Evolutionary conservation across 192 early-diverging fungal genomes (phyloP), one percentile per base, ranked within the genome.

Genomic region (Phlyctochytrium planicorne): DNA sequence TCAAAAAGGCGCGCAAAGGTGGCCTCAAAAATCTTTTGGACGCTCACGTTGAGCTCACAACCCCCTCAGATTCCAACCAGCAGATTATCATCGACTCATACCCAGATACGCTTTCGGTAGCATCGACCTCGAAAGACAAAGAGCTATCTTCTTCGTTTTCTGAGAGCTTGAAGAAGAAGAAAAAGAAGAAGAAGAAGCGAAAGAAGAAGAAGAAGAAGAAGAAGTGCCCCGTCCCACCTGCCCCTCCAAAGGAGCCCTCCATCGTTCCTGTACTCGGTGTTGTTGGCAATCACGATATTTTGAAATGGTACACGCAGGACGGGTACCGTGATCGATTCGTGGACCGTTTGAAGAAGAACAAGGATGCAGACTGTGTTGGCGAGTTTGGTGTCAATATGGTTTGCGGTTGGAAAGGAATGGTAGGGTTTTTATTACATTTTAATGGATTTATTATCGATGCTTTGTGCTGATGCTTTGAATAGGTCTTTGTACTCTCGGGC

Each of bases 241-340:
- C 6, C 10, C 40, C 40, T 14, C 40, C 40, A 20, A 14, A 20
- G 10, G 40, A 47, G 40, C 40, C 40, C 40, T 6, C 40, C 6
- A 14, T 47, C 40, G 65, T 79, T 61, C 71, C 72, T 17, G 62
- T 76, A 17, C 34, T 79, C 56, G 60, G 57, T 14, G 65, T 53
- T 2, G 53, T 70, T 47, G 78, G 78, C 14, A 79, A 79, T 37
- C 78, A 79, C 62, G 78, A 79, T 53, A 52, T 79, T 33, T 34
- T 59, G 30, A 50, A 68, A 17, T 79, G 74, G 74, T 75, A 56
- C 60, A 61, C 60, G 25, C 27, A 31, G 40, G 65, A 57, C 1
- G 77, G 74, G 12, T 75, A 76, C 63, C 71, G 68, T 16, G 67
- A 67, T 25, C 37, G 62, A 32, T 52, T 78, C 27, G n/a, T 70